Conservation (phyloP, 2,329 filamentous ascomycete genomes). For the Nothomitra cinnamomea region DNA sequence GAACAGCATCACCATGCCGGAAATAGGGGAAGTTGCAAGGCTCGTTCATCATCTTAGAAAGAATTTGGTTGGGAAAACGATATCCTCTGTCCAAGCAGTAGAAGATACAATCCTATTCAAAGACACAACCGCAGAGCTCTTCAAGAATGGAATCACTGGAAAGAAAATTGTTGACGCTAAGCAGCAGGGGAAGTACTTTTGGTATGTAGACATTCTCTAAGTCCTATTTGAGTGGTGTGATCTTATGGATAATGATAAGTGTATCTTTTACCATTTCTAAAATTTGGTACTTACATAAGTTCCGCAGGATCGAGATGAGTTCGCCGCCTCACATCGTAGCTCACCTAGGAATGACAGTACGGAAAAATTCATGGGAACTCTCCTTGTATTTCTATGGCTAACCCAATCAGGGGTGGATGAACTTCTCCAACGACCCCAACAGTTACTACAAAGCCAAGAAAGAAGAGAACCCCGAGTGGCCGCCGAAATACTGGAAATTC, state of each 20-base stretch:
- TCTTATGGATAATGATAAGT: too few species aligned
- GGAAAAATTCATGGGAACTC: background rate
- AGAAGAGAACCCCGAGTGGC: constrained; percentile 50
- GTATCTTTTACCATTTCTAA: background rate
- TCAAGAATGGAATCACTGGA: constrained; percentile 55
- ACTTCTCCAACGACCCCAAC: constrained; percentile 63
- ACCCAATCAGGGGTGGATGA: constrained; percentile 58
- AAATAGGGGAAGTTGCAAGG: constrained; percentile 49
- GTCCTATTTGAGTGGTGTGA: background rate
- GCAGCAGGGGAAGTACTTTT: constrained; percentile 96
- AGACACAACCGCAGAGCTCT: constrained; percentile 59
- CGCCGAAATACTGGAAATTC: constrained; percentile 83
- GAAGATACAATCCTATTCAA: constrained; percentile 78
- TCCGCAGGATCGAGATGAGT: constrained; percentile 47
- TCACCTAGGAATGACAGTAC: constrained; percentile 49
- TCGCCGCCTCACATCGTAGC: constrained; percentile 52
- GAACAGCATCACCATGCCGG: constrained; percentile 23
- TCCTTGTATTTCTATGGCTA: constrained; percentile 17
- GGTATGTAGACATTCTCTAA: constrained; percentile 20
- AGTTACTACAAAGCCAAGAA: constrained; percentile 55
- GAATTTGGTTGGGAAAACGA: constrained; percentile 68
- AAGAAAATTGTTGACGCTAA: constrained; percentile 56
- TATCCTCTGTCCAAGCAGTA: constrained; percentile 50
- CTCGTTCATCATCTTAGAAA: constrained; percentile 72
- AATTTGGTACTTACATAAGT: background rate